Evolutionary conservation across 176 grass and related monocot genomes (phyloP), one percentile per base, ranked within the genome.

Genomic region (Chrysopogon serrulatus): DNA sequence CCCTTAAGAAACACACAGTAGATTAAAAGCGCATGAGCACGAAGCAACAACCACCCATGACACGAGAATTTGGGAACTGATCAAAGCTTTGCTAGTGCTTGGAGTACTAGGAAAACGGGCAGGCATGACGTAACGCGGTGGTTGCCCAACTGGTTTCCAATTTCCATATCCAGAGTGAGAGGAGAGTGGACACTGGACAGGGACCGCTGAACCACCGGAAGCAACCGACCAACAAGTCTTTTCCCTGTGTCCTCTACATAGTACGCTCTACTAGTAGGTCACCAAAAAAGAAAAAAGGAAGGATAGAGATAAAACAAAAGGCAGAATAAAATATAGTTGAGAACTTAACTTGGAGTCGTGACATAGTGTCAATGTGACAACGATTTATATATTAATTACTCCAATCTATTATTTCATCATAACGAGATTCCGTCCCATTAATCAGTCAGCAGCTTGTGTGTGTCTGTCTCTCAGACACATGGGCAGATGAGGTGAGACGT

Each of bases 81-180:
- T 5, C 34, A 56, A 63, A 16, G 11, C 12, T 27, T 8, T 40
- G 39, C 39, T 40, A 40, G 7, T 40, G 9, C 7, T 40, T 7
- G 39, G 3, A 40, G 39, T 28, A 9, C 43, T 40, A 74, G 44
- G 9, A 40, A n/a, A 13, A 31, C 5, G 1, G 15, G 61, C 18
- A n/a, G 36, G 36, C 6, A 37, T 49, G 24, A 18, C 31, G 13
- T 24, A 62, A 33, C 45, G 65, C n/a, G 32, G 64, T 77, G 80
- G 79, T 40, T 2, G 65, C 40, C 62, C 8, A 83, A 88, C 80
- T 78, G 73, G 80, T 78, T 64, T 39, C 65, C 74, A 65, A 73
- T 78, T 64, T 39, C 65, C 74, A 65, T 14, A 56, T 23, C 19
- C 40, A 11, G 40, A 51, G 2, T 2, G 43, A 51, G 2, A 13